Evolutionary conservation across 331 rosid genomes (phyloP).

Genomic region (Spiraea crenata): DNA sequence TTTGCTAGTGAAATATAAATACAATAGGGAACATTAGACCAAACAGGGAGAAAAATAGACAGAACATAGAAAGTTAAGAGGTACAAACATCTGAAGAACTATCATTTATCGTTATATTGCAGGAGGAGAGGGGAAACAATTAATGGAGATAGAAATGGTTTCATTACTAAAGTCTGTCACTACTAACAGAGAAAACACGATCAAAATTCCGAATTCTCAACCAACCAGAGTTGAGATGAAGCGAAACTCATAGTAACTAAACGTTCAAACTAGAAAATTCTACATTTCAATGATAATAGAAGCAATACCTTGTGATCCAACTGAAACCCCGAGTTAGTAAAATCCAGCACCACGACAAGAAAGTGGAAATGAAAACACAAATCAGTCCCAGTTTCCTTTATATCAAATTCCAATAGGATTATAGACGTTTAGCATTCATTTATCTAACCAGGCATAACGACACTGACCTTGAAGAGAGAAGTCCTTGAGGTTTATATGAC

Average conservation of each 20-base stretch:
- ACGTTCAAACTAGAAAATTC: not conserved
- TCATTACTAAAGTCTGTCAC: not conserved
- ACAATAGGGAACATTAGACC: constrained; percentile 5
- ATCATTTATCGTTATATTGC: not conserved
- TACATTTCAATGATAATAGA: not conserved
- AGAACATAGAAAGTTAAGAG: not conserved
- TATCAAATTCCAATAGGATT: constrained; percentile 11
- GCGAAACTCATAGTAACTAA: not conserved
- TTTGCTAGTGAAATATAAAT: constrained; percentile 40
- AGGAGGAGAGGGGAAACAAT: not conserved
- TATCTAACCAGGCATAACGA: constrained; percentile 15
- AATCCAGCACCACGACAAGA: constrained; percentile 23
- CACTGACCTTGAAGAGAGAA: constrained; percentile 74
- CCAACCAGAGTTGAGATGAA: not conserved
- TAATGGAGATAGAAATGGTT: not conserved
- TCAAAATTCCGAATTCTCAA: constrained; percentile 1
- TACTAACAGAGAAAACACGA: not conserved
- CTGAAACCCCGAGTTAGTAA: constrained; percentile 38
- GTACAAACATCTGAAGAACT: too few species aligned
- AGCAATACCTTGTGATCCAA: constrained; percentile 54
- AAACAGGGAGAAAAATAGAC: not conserved
- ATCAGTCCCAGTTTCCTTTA: constrained; percentile 25
- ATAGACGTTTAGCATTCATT: not conserved
- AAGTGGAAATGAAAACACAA: constrained; percentile 21
- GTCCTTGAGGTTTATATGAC: constrained; percentile 62